Evolutionary conservation across 495 filamentous ascomycete species (phyloP).

Genomic region (Xylaria castorea): DNA sequence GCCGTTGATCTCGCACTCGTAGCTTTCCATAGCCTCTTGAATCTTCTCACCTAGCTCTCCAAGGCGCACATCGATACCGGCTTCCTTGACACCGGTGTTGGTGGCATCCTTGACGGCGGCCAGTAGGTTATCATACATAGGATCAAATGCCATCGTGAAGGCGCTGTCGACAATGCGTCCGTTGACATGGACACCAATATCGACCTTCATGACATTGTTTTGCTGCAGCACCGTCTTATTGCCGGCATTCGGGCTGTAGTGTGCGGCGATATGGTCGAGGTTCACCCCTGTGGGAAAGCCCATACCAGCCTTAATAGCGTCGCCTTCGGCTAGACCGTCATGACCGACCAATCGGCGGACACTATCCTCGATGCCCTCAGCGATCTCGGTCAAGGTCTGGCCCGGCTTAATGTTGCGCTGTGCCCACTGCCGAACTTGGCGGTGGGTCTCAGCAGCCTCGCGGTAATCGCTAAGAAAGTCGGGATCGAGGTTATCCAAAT

Average conservation of each 20-base stretch:
- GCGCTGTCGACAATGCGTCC: constrained; percentile 92
- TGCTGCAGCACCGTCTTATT: constrained; percentile 82
- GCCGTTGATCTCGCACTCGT: constrained; percentile 80
- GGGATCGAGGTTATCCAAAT: constrained; percentile 81
- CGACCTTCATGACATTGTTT: constrained; percentile 90
- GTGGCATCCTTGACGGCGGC: constrained; percentile 85
- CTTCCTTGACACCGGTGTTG: constrained; percentile 84
- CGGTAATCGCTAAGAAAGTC: constrained; percentile 88
- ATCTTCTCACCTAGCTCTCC: constrained; percentile 78
- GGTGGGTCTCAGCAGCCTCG: constrained; percentile 84
- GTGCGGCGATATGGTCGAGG: constrained; percentile 86
- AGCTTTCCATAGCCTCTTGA: constrained; percentile 90
- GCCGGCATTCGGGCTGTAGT: constrained; percentile 92
- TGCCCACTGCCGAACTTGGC: constrained; percentile 84
- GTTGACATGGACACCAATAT: constrained; percentile 91
- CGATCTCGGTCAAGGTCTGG: constrained; percentile 78
- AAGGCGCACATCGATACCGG: constrained; percentile 81
- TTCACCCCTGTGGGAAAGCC: constrained; percentile 88
- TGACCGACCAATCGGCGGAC: constrained; percentile 82
- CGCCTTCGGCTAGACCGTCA: constrained; percentile 78
- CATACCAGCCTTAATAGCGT: constrained; percentile 80
- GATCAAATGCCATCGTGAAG: constrained; percentile 89
- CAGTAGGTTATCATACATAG: constrained; percentile 82
- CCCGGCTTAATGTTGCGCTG: constrained; percentile 84
- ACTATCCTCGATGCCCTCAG: constrained; percentile 83